These are phyloP conservation scores for Nicotiana tomentosiformis DNA, from an alignment of 257 asterid species.

Conservation along the genomic window DNA sequence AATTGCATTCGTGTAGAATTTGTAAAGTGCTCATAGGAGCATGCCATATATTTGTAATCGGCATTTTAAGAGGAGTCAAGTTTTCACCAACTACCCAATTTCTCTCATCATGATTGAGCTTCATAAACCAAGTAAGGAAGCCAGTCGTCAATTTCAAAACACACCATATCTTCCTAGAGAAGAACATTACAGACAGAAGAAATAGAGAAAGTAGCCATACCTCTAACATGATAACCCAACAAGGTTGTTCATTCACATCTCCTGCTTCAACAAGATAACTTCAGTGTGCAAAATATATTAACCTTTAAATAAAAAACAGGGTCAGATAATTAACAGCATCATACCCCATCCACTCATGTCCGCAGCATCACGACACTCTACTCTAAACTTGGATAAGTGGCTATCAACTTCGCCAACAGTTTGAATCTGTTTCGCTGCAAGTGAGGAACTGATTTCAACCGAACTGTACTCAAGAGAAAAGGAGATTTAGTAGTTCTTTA, in stretches of 20 bases:
- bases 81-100: neutral
- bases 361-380: slow-evolving; percentile 94
- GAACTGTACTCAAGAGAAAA: slow-evolving; percentile 57
- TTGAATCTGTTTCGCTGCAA: slow-evolving; percentile 81
- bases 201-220: slow-evolving; percentile 27
- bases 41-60: neutral
- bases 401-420: slow-evolving; percentile 77
- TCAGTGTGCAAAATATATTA: neutral
- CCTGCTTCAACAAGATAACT: slow-evolving; percentile 51
- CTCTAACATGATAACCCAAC: slow-evolving; percentile 99
- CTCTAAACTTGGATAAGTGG: slow-evolving; percentile 64
- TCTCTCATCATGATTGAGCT: neutral
- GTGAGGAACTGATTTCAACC: slow-evolving; percentile 91
- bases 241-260: slow-evolving; percentile 60
- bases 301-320: slow-evolving; percentile 6
- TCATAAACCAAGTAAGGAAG: neutral
- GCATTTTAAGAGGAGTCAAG: neutral
- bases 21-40: neutral
- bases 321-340: slow-evolving; percentile 21
- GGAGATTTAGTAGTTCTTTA: slow-evolving; percentile 8
- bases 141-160: neutral
- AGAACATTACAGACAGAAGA: neutral
- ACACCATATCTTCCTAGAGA: neutral
- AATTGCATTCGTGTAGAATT: neutral
- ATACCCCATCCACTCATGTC: slow-evolving; percentile 90